Percentiles rank a stretch among this genome's conserved stretches.
Evolutionary conservation across 192 early-diverging fungal species (phyloP).

Genomic region (Mortierella hygrophila): DNA sequence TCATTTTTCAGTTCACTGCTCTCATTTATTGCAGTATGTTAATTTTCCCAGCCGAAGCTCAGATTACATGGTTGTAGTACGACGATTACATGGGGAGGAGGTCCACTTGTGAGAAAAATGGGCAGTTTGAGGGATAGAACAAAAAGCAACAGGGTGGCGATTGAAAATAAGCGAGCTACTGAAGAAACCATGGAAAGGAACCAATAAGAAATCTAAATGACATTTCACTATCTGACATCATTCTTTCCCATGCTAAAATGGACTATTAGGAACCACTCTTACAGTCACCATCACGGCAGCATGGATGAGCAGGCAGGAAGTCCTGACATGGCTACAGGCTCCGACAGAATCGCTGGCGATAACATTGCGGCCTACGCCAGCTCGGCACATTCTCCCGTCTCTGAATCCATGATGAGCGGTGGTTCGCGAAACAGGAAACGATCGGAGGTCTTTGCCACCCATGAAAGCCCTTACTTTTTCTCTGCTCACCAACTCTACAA

Average conservation of each 20-base stretch:
- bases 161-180: not conserved
- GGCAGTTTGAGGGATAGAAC: slow-evolving; percentile 1
- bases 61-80: not conserved
- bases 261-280: slow-evolving; percentile 28
- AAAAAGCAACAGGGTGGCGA: not conserved
- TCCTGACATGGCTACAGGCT: slow-evolving; percentile 24
- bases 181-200: too few species aligned
- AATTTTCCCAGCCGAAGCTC: slow-evolving; percentile 1
- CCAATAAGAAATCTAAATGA: not conserved
- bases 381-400: slow-evolving; percentile 30
- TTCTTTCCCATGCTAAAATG: not conserved
- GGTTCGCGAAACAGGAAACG: slow-evolving; percentile 17
- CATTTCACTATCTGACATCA: not conserved
- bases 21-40: not conserved
- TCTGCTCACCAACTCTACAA: slow-evolving; percentile 73
- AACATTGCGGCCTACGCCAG: slow-evolving; percentile 18
- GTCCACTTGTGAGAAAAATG: not conserved
- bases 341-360: slow-evolving; percentile 20
- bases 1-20: not conserved
- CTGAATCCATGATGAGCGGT: not conserved
- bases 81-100: too few species aligned
- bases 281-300: slow-evolving; percentile 28
- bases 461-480: slow-evolving; percentile 78
- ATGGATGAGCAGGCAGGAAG: slow-evolving; percentile 39
- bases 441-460: slow-evolving; percentile 58